Conservation (phyloP, 345 rosid species). For the Garcia nutans region DNA sequence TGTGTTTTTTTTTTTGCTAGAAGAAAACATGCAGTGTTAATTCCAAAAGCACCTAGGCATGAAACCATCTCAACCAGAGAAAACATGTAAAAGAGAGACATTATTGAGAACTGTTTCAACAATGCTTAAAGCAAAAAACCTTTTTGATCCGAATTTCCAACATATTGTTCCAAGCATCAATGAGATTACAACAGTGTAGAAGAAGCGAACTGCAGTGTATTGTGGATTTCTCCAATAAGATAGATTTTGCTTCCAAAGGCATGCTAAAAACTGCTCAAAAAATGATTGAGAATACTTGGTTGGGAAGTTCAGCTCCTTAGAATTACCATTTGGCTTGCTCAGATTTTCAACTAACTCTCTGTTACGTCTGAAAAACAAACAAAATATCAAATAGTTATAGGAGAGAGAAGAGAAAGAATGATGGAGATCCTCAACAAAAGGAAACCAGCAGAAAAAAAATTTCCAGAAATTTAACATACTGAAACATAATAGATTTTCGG, state of each 20-base stretch:
- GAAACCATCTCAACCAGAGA: neutral
- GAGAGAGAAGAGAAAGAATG: slow-evolving; percentile 5
- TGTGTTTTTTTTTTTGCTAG: too few species aligned
- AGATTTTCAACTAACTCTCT: slow-evolving; percentile 67
- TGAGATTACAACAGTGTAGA: slow-evolving; percentile 88
- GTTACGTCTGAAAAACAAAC: slow-evolving; percentile 51
- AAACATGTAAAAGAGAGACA: slow-evolving; percentile 1
- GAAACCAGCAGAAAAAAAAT: neutral
- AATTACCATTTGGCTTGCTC: slow-evolving; percentile 63
- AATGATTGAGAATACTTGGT: slow-evolving; percentile 77
- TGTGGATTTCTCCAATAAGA: slow-evolving; percentile 97
- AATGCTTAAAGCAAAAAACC: slow-evolving; percentile 37
- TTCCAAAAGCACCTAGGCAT: slow-evolving; percentile 1
- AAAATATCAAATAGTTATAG: slow-evolving; percentile 17
- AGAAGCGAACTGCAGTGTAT: slow-evolving; percentile 94
- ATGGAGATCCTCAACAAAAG: neutral
- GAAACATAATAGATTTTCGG: slow-evolving; percentile 62
- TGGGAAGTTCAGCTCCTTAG: slow-evolving; percentile 75
- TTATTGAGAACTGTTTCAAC: slow-evolving; percentile 1
- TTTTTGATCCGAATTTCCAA: slow-evolving; percentile 88
- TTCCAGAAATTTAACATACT: slow-evolving; percentile 45
- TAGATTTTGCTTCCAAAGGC: slow-evolving; percentile 95
- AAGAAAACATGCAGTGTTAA: neutral
- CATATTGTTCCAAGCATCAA: slow-evolving; percentile 96
- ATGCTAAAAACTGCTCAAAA: slow-evolving; percentile 73